Evolutionary conservation across 2,329 filamentous ascomycete species (phyloP), one percentile per base, ranked within the genome.

Genomic region (Colletotrichum siamense): DNA sequence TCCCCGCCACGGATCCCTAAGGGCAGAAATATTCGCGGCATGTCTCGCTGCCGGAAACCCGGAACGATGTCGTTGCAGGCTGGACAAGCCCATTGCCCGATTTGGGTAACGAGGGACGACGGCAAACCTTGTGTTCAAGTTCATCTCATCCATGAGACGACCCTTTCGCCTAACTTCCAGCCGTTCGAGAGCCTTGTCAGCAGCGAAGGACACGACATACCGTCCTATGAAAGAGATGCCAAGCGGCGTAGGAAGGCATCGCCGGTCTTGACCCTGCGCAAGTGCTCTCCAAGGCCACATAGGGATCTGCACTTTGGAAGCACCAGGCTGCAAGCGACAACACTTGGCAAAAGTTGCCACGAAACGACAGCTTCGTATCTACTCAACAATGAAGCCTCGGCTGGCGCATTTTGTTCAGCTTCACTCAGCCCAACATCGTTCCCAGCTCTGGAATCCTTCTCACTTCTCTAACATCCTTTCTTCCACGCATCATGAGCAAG

Each of bases 71-170:
- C 6, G 8, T 8, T 3, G 18, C 9, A 39, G 62, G 26, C 30
- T 62, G 32, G 15, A 18, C 12, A 71, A 61, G 34, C 12, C 26
- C 26, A 18, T 15, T n/a, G 3, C 52, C 36, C n/a, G 28, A 18
- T 32, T 49, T 34, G 30, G 28, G n/a, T 2, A 52, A 49, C 7
- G n/a, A 26, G 22, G n/a, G 26, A 32, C n/a, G 4, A 15, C 9
- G 4, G 22, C 36, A 32, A 69, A 68, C 63, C 26, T 68, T 62
- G 7, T n/a, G 70, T 9, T 6, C 32, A 24, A n/a, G 55, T 73
- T 69, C 71, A 34, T 73, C 71, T 30, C 36, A 69, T 62, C 15
- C 22, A 63, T 63, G 39, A 30, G 65, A 73, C 30, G 71, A 69
- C 34, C 22, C 6, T 62, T 28, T 30, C 59, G 26, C 59, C 59